phyloP scores from a whole-genome alignment of 2,329 filamentous ascomycete species.

The Microcyclosporella mali region DNA sequence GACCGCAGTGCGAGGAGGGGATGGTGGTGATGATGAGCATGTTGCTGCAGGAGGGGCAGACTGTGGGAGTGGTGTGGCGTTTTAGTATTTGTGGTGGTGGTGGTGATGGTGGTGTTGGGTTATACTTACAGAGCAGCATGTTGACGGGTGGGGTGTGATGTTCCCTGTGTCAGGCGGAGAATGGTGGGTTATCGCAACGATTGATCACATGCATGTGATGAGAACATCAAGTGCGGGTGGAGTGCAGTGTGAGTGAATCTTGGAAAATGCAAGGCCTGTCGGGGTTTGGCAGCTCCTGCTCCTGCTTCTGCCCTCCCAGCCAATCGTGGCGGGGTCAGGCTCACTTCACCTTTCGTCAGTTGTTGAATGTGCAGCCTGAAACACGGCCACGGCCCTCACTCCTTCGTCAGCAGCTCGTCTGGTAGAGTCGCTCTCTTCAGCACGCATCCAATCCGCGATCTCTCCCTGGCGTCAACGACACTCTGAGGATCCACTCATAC shows the following conservation, averaged over 20 bases:
- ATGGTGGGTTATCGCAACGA: neutral
- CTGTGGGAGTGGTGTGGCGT: conserved; percentile 44
- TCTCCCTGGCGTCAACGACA: neutral
- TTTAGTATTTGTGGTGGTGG: conserved; percentile 6
- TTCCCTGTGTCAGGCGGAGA: neutral
- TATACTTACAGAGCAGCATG: conserved; percentile 61
- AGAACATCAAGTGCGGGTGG: neutral
- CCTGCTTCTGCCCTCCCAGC: too few relatives aligned
- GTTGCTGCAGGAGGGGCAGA: conserved; percentile 80
- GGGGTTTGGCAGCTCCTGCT: too few relatives aligned
- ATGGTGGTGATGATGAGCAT: conserved; percentile 64
- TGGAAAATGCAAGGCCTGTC: too few relatives aligned
- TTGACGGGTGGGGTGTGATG: conserved; percentile 7
- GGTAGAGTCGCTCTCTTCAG: too few relatives aligned
- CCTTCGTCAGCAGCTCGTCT: too few relatives aligned
- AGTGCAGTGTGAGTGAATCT: conserved; percentile 2
- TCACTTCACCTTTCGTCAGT: too few relatives aligned
- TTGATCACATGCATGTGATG: neutral
- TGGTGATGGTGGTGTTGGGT: neutral
- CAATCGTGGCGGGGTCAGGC: too few relatives aligned
- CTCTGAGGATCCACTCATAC: too few relatives aligned
- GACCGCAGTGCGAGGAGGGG: conserved; percentile 29
- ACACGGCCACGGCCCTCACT: too few relatives aligned
- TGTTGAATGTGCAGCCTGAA: too few relatives aligned
- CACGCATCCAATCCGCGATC: too few relatives aligned